These are phyloP conservation scores for Neofusicoccum sp. DNA, from an alignment of 2,329 filamentous ascomycete species.

Conservation along the genomic window DNA sequence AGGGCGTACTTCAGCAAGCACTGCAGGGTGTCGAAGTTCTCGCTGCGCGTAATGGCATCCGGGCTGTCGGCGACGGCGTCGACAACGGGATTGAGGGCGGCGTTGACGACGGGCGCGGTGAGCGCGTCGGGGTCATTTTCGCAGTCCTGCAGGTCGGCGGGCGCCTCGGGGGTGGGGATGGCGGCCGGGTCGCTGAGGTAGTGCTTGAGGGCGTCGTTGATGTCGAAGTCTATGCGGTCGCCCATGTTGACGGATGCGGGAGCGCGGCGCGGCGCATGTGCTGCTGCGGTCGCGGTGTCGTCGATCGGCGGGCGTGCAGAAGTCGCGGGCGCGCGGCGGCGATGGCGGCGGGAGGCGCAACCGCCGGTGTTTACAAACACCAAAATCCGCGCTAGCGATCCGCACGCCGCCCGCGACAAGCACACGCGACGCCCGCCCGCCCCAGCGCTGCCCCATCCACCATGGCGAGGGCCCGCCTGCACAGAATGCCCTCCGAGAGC, in stretches of 20 bases:
- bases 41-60: slow-evolving; percentile 76
- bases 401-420: background rate
- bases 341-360: slow-evolving; percentile 14
- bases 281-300: slow-evolving; percentile 18
- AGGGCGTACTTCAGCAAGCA: slow-evolving; percentile 92
- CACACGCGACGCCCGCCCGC: background rate
- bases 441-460: background rate
- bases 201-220: slow-evolving; percentile 93
- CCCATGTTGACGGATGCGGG: slow-evolving; percentile 56
- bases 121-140: slow-evolving; percentile 87
- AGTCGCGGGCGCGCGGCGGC: slow-evolving; percentile 16
- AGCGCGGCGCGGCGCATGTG: slow-evolving; percentile 22
- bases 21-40: slow-evolving; percentile 87
- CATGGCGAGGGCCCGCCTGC: slow-evolving; percentile 1
- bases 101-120: slow-evolving; percentile 75
- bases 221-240: slow-evolving; percentile 75
- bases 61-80: slow-evolving; percentile 90
- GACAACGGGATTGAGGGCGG: slow-evolving; percentile 84
- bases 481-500: background rate
- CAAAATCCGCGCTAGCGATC: background rate
- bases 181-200: slow-evolving; percentile 90
- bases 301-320: slow-evolving; percentile 24
- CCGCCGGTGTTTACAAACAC: slow-evolving; percentile 15
- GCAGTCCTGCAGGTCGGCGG: slow-evolving; percentile 79
- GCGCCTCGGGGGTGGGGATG: slow-evolving; percentile 83